Base-by-base conservation (phyloP, 352 stramenopile genomes). In the Pythium brachiatum region DNA sequence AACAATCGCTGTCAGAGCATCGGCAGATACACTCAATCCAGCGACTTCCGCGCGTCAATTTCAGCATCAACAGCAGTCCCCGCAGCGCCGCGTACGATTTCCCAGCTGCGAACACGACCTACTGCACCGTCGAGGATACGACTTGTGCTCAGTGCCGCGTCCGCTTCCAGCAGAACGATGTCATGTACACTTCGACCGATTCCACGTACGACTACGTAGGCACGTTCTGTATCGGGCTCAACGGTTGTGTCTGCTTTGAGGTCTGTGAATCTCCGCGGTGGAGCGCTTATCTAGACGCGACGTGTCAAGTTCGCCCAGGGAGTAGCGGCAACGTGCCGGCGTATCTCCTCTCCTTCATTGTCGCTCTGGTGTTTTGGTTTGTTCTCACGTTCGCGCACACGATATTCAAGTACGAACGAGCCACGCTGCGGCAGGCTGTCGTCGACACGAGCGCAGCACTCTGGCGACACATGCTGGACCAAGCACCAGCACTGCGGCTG, bases 191-290 rank as follows among this genome's bases (percentile, higher is more conserved):
- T 7, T 23, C 9, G 0, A 6, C 4, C 7, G 31, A 26, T 12
- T 36, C 18, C 3, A 36, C 44, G n/a, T 13, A 47, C 15, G 18
- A 46, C 5, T 21, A 57, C 34, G 34, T 7, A 13, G 34, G 8
- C 7, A 41, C 34, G 31, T 57, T 31, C 31, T 57, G 50, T 18
- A 12, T 57, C 21, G 51, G 51, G n/a, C 9, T 18, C 1, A 15
- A 16, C 32, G 34, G 21, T 9, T 57, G 51, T 12, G 51, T 57
- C 8, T 57, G 51, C 47, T 13, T 57, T 20, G 51, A 25, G n/a
- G 32, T 41, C 2, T 57, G 51, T 26, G 51, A 57, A 13, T 41
- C 34, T 3, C 5, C 9, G 5, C 31, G 31, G 9, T 34, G 31
- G 31, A 9, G 5, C 31, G 31, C 31, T 9, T 9, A 9, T 34